Conservation (phyloP, 192 early-diverging fungal species). For the Podila horticola region DNA sequence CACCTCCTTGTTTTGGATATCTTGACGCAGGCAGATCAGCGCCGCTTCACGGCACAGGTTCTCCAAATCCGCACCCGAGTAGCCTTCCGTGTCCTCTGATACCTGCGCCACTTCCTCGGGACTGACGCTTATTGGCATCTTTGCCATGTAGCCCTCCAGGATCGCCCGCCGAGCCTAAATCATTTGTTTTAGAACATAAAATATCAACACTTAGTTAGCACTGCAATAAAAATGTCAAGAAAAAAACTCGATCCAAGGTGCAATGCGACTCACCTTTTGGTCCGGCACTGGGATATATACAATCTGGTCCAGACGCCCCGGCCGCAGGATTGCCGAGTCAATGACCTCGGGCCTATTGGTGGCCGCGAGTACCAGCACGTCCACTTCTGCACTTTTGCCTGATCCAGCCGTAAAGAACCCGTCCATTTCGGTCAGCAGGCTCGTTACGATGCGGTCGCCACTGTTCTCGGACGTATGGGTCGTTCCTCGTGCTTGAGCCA, state of each 20-base stretch:
- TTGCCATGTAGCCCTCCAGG: conserved; percentile 62
- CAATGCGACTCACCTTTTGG: conserved; percentile 44
- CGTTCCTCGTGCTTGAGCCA: conserved; percentile 78
- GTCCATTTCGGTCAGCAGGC: conserved; percentile 88
- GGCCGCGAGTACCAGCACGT: conserved; percentile 79
- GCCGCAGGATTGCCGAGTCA: conserved; percentile 85
- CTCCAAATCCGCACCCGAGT: conserved; percentile 81
- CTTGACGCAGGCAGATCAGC: conserved; percentile 68
- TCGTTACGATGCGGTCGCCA: conserved; percentile 88
- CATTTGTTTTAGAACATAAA: neutral
- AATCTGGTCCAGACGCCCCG: conserved; percentile 86
- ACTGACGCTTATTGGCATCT: conserved; percentile 64
- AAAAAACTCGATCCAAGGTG: neutral
- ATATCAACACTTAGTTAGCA: too few species aligned
- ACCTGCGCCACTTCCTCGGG: conserved; percentile 57
- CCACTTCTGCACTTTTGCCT: conserved; percentile 46
- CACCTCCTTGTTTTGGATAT: conserved; percentile 66
- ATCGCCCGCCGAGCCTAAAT: conserved; percentile 66
- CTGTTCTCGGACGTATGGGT: conserved; percentile 81
- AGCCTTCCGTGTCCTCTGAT: conserved; percentile 63
- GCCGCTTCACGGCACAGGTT: conserved; percentile 88
- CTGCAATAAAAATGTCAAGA: neutral
- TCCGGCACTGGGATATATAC: conserved; percentile 72
- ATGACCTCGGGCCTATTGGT: conserved; percentile 80
- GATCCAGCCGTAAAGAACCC: conserved; percentile 64